These are phyloP conservation scores for Letharia columbiana DNA, from an alignment of 495 filamentous ascomycete species.

Conservation along the genomic window DNA sequence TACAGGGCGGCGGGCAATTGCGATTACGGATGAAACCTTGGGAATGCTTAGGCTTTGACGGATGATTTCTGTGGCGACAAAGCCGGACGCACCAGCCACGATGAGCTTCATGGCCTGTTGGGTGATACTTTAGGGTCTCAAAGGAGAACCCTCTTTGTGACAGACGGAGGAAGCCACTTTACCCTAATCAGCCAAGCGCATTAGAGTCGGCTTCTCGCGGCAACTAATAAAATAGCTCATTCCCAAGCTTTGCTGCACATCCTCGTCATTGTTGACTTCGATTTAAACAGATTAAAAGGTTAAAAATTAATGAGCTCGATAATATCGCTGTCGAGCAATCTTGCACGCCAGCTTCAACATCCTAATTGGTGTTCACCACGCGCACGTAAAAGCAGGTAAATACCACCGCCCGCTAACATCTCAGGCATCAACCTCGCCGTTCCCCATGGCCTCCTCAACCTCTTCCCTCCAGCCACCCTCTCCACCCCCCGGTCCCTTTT, in stretches of 20 bases:
- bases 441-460: neutral
- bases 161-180: too few species aligned
- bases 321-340: neutral
- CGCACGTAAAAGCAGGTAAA: neutral
- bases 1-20: conserved; percentile 32
- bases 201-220: too few species aligned
- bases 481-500: neutral
- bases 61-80: conserved; percentile 40
- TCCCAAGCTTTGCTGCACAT: too few species aligned
- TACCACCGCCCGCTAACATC: neutral
- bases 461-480: conserved; percentile 1
- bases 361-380: neutral
- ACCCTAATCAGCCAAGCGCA: too few species aligned
- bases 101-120: conserved; percentile 42
- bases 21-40: conserved; percentile 35
- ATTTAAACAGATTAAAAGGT: too few species aligned
- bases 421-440: neutral
- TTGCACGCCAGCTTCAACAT: neutral
- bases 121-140: too few species aligned
- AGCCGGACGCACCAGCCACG: conserved; percentile 42
- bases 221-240: too few species aligned
- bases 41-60: conserved; percentile 32
- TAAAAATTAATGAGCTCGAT: too few species aligned
- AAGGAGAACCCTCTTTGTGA: too few species aligned
- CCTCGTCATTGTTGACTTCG: too few species aligned